Percentiles rank a stretch among this genome's conserved stretches.
Conservation (phyloP, 164 flowering plant genomes). For the Amborella trichopoda region DNA sequence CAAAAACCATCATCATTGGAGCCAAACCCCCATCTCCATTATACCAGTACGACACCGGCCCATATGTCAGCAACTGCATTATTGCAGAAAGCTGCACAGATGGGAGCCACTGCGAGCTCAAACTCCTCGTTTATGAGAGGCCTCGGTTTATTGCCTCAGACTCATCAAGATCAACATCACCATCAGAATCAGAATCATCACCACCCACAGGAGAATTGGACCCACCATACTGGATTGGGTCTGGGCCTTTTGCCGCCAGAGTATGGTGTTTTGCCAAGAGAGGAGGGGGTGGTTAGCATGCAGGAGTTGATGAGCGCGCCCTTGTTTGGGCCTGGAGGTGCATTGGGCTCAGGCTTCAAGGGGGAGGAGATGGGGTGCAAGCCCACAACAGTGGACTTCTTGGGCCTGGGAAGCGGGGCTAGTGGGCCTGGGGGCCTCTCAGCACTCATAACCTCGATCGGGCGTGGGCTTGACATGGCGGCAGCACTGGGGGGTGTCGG, state of each 20-base stretch:
- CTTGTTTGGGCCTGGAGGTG: slow-evolving; percentile 15
- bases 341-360: too few species aligned
- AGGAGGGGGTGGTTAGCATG: slow-evolving; percentile 18
- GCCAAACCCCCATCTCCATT: too few species aligned
- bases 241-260: slow-evolving; percentile 19
- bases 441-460: slow-evolving; percentile 53
- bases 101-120: slow-evolving; percentile 39
- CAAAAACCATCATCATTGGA: too few species aligned
- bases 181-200: slow-evolving; percentile 13
- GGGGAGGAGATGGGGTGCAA: too few species aligned
- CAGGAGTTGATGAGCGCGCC: slow-evolving; percentile 27
- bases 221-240: slow-evolving; percentile 26
- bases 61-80: slow-evolving; percentile 44
- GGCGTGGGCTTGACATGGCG: slow-evolving; percentile 40
- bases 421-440: slow-evolving; percentile 23
- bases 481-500: slow-evolving; percentile 24
- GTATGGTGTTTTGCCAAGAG: neutral
- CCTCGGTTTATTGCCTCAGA: slow-evolving; percentile 13
- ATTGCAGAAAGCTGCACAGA: slow-evolving; percentile 43
- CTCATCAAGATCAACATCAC: slow-evolving; percentile 11
- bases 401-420: slow-evolving; percentile 46
- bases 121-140: slow-evolving; percentile 14
- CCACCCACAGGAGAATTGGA: neutral
- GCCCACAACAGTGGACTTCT: slow-evolving; percentile 54
- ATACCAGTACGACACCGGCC: slow-evolving; percentile 1